Base-by-base conservation (phyloP, 2,329 filamentous ascomycete genomes). In the Aspergillus latus region DNA sequence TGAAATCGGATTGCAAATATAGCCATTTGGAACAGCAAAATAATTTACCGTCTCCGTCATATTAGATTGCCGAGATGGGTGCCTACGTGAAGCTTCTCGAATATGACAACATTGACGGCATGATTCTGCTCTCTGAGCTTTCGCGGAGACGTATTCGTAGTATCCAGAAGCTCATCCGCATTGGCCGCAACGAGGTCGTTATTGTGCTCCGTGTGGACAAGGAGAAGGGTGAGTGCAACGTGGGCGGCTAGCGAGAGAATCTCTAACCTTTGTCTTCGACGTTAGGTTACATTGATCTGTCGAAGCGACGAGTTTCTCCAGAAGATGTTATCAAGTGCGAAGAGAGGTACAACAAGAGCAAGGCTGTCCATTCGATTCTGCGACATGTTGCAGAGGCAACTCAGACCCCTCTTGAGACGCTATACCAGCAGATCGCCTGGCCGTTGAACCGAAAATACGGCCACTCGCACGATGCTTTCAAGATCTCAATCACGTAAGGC, bases 31-130 rank as follows among this genome's bases (percentile, higher is more conserved):
- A 32, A 21, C 26, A 15, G 11, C 28, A 44, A 28, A 28, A 49
- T 47, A 56, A 51, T 59, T 64, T 49, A 67, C 52, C 39, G 49
- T 57, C 29, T 21, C 21, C 45, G 58, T 50, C 58, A 46, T 50
- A 39, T 50, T 62, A 94, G 89, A 99, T 99, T 74, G 94, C 94
- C 76, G 95, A 99, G 79, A 99, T 99, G 95, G 94, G 94, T 76
- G 94, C 95, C 69, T 99, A 99, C 76, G 95, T 99, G 72, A 99
- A 99, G 81, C 88, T 99, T 55, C 88, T 99, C 68, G 94, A 99
- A 81, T 99, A 99, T 80, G 94, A 99, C 79, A 97, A 97, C 80
- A 99, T 99, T 71, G 95, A 99, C 75, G 94, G 94, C 85, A 99
- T 99, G 95, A 99, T 99, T 71, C 82, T 99, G 65, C 90, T 99